Conservation (phyloP, 73 alveolate species). For the Symbiodinium pilosum region DNA sequence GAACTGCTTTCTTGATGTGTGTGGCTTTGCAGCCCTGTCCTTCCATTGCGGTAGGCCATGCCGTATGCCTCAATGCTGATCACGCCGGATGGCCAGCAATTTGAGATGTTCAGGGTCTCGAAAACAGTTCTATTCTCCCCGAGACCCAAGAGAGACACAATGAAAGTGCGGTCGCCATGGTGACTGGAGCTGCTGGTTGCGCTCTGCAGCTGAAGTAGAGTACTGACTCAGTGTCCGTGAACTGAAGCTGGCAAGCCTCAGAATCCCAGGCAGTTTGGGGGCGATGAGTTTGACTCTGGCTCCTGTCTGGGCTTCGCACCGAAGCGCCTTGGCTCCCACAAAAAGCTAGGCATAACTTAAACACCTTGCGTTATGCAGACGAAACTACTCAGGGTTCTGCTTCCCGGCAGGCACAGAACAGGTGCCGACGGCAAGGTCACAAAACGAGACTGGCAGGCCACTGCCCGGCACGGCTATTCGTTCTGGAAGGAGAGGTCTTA, state of each 20-base stretch:
- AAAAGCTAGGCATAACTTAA: too few relatives aligned
- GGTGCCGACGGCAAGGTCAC: conserved; percentile 35
- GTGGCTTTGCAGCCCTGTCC: not conserved
- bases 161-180: too few relatives aligned
- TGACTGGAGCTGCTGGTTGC: too few relatives aligned
- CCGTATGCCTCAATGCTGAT: conserved; percentile 3
- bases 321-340: not conserved
- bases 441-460: conserved; percentile 23
- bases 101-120: not conserved
- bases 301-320: conserved; percentile 1
- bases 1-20: too few relatives aligned
- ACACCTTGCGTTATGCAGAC: not conserved
- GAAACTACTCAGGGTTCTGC: not conserved
- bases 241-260: too few relatives aligned
- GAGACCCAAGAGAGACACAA: too few relatives aligned
- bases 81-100: not conserved
- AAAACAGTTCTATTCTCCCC: too few relatives aligned
- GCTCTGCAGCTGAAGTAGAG: too few relatives aligned
- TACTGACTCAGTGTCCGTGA: too few relatives aligned
- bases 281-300: not conserved
- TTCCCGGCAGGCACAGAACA: conserved; percentile 13
- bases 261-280: not conserved
- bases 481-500: too few relatives aligned
- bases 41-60: not conserved
- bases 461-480: too few relatives aligned